Percentiles rank a stretch among this genome's conserved stretches.
Evolutionary conservation across 192 early-diverging fungal species (phyloP).

Genomic region (Rhizophlyctis rosea): DNA sequence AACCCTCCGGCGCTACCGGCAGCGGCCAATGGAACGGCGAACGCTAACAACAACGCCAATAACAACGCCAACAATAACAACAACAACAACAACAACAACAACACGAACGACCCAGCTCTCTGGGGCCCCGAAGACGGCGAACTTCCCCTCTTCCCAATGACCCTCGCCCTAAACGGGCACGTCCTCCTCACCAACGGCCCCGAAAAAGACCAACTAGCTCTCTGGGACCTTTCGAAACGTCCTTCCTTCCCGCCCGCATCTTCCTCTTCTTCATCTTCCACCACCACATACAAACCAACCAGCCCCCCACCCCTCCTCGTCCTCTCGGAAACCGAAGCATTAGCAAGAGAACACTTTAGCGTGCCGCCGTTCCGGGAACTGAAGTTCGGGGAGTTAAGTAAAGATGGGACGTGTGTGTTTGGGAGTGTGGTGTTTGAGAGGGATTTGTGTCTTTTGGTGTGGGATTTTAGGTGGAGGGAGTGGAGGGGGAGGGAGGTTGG

Average conservation of each 20-base stretch:
- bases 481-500: background rate
- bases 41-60: no score
- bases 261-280: background rate
- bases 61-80: no score
- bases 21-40: no score
- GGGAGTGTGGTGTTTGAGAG: slow-evolving; percentile 20
- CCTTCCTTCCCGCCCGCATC: slow-evolving; percentile 1
- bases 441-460: slow-evolving; percentile 14
- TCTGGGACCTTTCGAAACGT: slow-evolving; percentile 29
- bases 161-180: slow-evolving; percentile 31
- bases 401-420: slow-evolving; percentile 27
- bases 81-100: no score
- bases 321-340: background rate
- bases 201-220: slow-evolving; percentile 10
- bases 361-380: slow-evolving; percentile 15
- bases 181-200: slow-evolving; percentile 38
- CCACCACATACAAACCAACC: background rate
- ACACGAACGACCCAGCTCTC: no score
- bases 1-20: no score
- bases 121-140: background rate
- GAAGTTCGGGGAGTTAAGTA: slow-evolving; percentile 30
- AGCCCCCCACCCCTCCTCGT: background rate
- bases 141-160: slow-evolving; percentile 25
- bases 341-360: background rate
- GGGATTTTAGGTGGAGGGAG: slow-evolving; percentile 16